Base-by-base conservation (phyloP, 345 rosid genomes). In the Reutealis trisperma region DNA sequence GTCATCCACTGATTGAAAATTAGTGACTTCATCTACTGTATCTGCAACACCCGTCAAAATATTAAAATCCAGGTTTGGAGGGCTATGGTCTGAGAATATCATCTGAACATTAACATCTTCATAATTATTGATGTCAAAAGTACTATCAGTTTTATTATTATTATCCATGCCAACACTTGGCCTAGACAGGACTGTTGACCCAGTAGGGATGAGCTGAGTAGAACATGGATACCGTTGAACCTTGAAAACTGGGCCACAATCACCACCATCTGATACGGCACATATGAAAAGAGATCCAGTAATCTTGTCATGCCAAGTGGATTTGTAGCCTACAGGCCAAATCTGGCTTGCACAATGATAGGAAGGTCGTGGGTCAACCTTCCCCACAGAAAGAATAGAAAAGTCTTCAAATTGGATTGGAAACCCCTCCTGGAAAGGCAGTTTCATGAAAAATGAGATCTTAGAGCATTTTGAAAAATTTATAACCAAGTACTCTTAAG, bases 281-380 rank as follows among this genome's bases (percentile, higher is more conserved):
- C 82, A 80, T 25, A 72, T 65, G 71, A 83, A 83, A 70, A 83
- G 73, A 63, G 86, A 83, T 14, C 86, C 86, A 25, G 84, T 77
- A 71, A 83, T 75, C 75, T 80, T 83, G 74, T 83, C 86, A 80
- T 83, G 86, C 86, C 86, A 83, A 51, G 80, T 77, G 75, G 84
- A 83, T 67, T 63, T 74, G 77, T 80, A 83, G 34, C 84, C 86
- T 25, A 83, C 72, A 64, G 86, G 86, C 86, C 86, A 83, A 42
- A 83, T 80, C 70, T 78, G 86, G 82, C 59, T 77, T 54, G 67
- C 22, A 32, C 41, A 67, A 71, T 80, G 86, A 64, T 83, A 83
- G 44, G 77, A 71, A 49, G 82, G 82, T n/a, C 86, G 79, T 47
- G 82, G 74, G 77, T 83, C 86, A 65, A 83, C 76, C 57, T 75